A percentile compares a stretch with the other conserved stretches of the same genome.
Evolutionary conservation across 208 protist genomes (phyloP).

Genomic region (Leishmania mexicana): DNA sequence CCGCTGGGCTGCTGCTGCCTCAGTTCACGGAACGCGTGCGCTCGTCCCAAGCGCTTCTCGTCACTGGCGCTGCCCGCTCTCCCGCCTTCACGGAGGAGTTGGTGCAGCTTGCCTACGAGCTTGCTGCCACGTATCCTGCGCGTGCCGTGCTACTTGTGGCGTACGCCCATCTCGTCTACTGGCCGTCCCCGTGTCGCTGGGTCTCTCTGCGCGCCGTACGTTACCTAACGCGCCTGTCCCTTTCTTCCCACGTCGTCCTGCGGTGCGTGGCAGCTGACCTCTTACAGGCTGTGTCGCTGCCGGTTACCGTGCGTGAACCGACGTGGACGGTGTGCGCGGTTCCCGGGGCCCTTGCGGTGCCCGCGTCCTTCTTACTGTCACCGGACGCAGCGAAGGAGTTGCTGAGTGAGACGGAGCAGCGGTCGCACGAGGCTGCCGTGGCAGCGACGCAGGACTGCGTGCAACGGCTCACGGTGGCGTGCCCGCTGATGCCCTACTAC

Average conservation of each 20-base stretch:
- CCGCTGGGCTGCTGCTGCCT: slow-evolving; percentile 6
- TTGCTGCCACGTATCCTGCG: slow-evolving; percentile 22
- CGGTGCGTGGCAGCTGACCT: slow-evolving; percentile 20
- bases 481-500: slow-evolving; percentile 17
- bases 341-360: neutral
- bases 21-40: neutral
- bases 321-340: neutral
- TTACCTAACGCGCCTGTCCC: slow-evolving; percentile 11
- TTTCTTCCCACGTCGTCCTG: slow-evolving; percentile 13
- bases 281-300: slow-evolving; percentile 14
- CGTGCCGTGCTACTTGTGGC: slow-evolving; percentile 22
- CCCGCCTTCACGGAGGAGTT: slow-evolving; percentile 16
- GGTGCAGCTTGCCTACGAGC: slow-evolving; percentile 19
- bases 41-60: neutral
- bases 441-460: slow-evolving; percentile 7
- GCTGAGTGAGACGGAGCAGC: slow-evolving; percentile 7
- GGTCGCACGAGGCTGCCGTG: slow-evolving; percentile 5
- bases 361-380: slow-evolving; percentile 4
- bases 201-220: slow-evolving; percentile 13
- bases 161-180: slow-evolving; percentile 16
- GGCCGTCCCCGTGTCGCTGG: slow-evolving; percentile 18
- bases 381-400: neutral
- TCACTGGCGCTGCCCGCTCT: slow-evolving; percentile 9
- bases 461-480: slow-evolving; percentile 4
- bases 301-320: slow-evolving; percentile 9